Percentiles rank a stretch among this genome's conserved stretches.
These are phyloP conservation scores for Phytophthora meadii DNA, from an alignment of 352 stramenopile species.

Conservation along the genomic window DNA sequence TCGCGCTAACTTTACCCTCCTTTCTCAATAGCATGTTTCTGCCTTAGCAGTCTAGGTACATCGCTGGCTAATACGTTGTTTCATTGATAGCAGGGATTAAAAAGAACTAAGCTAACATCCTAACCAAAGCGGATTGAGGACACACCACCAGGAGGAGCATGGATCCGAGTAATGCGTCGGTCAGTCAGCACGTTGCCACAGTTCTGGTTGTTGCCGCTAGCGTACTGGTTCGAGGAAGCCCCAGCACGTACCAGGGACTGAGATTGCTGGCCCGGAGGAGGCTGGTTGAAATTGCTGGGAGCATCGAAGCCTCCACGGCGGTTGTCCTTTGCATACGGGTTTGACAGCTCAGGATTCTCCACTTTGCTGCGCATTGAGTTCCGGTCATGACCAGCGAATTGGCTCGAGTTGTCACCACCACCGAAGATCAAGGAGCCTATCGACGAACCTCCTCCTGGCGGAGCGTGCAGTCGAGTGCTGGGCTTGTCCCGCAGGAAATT, in stretches of 20 bases:
- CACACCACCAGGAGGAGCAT: slow-evolving; percentile 85
- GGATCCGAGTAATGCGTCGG: slow-evolving; percentile 88
- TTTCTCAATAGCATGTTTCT: slow-evolving; percentile 35
- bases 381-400: slow-evolving; percentile 61
- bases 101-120: slow-evolving; percentile 11
- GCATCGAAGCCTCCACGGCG: slow-evolving; percentile 24
- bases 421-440: slow-evolving; percentile 83
- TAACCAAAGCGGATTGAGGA: slow-evolving; percentile 85
- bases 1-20: slow-evolving; percentile 16
- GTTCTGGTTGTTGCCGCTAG: slow-evolving; percentile 87
- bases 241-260: slow-evolving; percentile 20
- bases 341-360: slow-evolving; percentile 55
- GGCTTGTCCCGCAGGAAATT: slow-evolving; percentile 82
- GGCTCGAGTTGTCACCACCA: slow-evolving; percentile 55
- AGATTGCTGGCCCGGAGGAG: slow-evolving; percentile 34
- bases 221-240: slow-evolving; percentile 87
- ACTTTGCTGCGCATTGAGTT: slow-evolving; percentile 51
- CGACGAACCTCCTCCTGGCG: slow-evolving; percentile 73
- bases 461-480: slow-evolving; percentile 76
- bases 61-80: slow-evolving; percentile 16
- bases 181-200: slow-evolving; percentile 91
- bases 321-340: slow-evolving; percentile 58
- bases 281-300: slow-evolving; percentile 33
- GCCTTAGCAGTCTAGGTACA: slow-evolving; percentile 6
- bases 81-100: slow-evolving; percentile 23